Base-by-base conservation (phyloP, 257 asterid species). In the Solanum medicagineum region DNA sequence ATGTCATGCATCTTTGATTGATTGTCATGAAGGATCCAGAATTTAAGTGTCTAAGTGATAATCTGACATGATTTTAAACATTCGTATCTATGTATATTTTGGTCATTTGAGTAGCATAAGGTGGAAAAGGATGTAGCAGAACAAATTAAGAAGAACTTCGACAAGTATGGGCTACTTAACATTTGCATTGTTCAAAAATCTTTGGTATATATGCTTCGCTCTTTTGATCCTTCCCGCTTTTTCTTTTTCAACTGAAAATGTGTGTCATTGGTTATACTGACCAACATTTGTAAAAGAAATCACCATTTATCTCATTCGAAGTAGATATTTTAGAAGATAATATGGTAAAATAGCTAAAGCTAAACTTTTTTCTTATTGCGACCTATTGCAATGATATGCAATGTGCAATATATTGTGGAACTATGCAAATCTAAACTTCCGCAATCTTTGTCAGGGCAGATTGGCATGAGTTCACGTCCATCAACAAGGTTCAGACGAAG, bases 161-260 rank as follows among this genome's bases (percentile, higher is more conserved):
- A 29, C 32, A 29, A 29, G 0, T 29, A 29, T 29, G 32, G 32
- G 32, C 32, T 29, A 29, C 32, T 29, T 29, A 3, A 29, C 32
- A 29, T 29, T 29, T 29, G 32, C 32, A 29, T 96, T 87, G 99
- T 94, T 81, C 97, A 98, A 90, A 93, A 92, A 96, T 94, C 91
- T 96, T 93, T 80, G 98, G 98, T 96, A 94, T 62, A 10, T 10
- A 60, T 60, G 68, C 68, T n/a, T 60, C 7, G 15, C 15, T 60
- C 32, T 60, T 60, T 6, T 60, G 15, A 60, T 60, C 32, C 13
- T 60, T n/a, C 68, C 32, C 10, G 68, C 68, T n/a, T 60, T 60
- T 60, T n/a, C 68, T 60, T n/a, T 59, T 60, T 10, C 68, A 60
- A 60, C 15, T 60, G 10, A 15, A n/a, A 19, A 60, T 29, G 68